A percentile compares a stretch with the other conserved stretches of the same genome.
These are phyloP conservation scores for Phytophthora nicotianae DNA, from an alignment of 352 stramenopile genomes.

Conservation along the genomic window DNA sequence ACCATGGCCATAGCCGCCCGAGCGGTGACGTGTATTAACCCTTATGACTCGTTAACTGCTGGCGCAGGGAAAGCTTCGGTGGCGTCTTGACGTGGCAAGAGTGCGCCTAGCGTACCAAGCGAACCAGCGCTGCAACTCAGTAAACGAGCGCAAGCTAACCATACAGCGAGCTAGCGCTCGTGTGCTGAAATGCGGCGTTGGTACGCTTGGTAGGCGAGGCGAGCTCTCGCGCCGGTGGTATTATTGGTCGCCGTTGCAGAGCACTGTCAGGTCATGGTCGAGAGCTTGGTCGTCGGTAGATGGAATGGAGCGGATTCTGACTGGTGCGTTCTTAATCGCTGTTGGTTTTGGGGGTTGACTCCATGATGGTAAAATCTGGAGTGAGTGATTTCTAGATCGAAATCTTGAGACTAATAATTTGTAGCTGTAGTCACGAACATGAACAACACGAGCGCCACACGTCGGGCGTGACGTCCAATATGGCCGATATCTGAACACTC, in stretches of 20 bases:
- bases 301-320: neutral
- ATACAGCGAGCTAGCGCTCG: neutral
- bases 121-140: constrained; percentile 31
- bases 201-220: constrained; percentile 35
- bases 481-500: neutral
- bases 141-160: constrained; percentile 10
- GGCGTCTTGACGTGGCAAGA: constrained; percentile 19
- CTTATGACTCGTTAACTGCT: neutral
- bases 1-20: constrained; percentile 1
- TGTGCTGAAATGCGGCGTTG: constrained; percentile 29
- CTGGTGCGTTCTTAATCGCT: constrained; percentile 5
- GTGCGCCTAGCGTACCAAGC: constrained; percentile 26
- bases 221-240: constrained; percentile 22
- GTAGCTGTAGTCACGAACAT: neutral
- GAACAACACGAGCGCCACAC: neutral
- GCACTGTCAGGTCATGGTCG: constrained; percentile 6
- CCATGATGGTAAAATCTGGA: constrained; percentile 13
- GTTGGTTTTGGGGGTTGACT: constrained; percentile 6
- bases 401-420: neutral
- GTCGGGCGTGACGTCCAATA: neutral
- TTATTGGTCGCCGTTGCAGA: neutral
- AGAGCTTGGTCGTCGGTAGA: neutral
- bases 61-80: neutral
- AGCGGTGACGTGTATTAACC: constrained; percentile 9
- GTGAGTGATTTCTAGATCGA: neutral